These are phyloP conservation scores for Alternaria gansuensis DNA, from an alignment of 2,329 filamentous ascomycete genomes.

Conservation along the genomic window DNA sequence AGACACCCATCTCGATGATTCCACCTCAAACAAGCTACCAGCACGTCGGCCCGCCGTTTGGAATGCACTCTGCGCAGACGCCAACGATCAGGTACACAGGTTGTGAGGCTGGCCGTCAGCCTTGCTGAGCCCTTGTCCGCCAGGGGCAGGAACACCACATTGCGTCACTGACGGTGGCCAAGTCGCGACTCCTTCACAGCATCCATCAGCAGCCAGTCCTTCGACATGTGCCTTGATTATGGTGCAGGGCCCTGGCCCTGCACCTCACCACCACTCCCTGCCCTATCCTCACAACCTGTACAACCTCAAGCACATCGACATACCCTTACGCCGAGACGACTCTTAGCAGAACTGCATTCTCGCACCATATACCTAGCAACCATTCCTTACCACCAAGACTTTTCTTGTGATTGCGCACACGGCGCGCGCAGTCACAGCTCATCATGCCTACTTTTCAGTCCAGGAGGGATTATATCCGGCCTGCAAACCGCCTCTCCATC, in stretches of 20 bases:
- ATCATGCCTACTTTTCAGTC: conserved; percentile 31
- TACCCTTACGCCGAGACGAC: conserved; percentile 23
- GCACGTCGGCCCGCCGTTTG: conserved; percentile 23
- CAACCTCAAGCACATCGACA: conserved; percentile 6
- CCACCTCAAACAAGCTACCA: conserved; percentile 4
- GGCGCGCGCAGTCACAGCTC: conserved; percentile 22
- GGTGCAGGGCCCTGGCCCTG: conserved; percentile 22
- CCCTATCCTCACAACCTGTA: conserved; percentile 2
- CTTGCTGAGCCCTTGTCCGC: conserved; percentile 28
- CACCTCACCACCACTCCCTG: conserved; percentile 11
- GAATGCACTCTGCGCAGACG: conserved; percentile 9
- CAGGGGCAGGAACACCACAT: conserved; percentile 31
- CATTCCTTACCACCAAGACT: conserved; percentile 19
- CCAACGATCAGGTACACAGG: conserved; percentile 23
- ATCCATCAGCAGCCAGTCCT: conserved; percentile 27
- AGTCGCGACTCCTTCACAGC: conserved; percentile 38
- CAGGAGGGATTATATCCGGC: conserved; percentile 16
- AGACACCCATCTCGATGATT: not conserved
- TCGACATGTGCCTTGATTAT: conserved; percentile 37
- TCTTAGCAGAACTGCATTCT: conserved; percentile 29
- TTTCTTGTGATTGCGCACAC: conserved; percentile 23
- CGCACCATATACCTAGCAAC: conserved; percentile 22
- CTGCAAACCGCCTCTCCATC: conserved; percentile 22
- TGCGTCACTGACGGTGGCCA: conserved; percentile 36
- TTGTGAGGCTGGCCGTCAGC: conserved; percentile 18